phyloP scores from a whole-genome alignment of 805 yeast genomes.

The Aciculoconidium aculeatum region DNA sequence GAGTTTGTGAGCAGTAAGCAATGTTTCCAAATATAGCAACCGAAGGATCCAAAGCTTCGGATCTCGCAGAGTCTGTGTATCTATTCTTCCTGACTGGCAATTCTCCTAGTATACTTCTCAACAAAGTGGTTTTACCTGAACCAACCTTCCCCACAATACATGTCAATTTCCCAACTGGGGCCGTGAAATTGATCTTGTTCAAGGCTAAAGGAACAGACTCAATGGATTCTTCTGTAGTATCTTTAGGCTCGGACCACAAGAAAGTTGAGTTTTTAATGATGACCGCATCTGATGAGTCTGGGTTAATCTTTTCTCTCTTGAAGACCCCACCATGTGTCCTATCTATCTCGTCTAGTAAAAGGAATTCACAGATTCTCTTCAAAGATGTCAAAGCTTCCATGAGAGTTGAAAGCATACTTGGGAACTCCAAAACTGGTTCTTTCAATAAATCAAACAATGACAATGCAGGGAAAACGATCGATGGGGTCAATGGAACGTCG shows the following conservation, averaged over 20 bases:
- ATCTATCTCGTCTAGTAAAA: slow-evolving; percentile 31
- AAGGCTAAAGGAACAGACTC: slow-evolving; percentile 35
- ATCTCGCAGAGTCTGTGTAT: too few relatives aligned
- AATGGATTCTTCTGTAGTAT: slow-evolving; percentile 39
- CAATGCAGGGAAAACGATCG: slow-evolving; percentile 64
- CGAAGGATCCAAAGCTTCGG: slow-evolving; percentile 1
- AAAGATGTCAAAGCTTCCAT: slow-evolving; percentile 56
- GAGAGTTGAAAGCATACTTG: slow-evolving; percentile 47
- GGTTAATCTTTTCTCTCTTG: too few relatives aligned
- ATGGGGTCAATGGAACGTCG: slow-evolving; percentile 53
- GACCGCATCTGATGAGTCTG: too few relatives aligned
- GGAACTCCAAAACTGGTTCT: slow-evolving; percentile 54
- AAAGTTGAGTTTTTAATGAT: slow-evolving; percentile 49
- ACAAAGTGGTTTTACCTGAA: slow-evolving; percentile 57
- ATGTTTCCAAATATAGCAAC: slow-evolving; percentile 33
- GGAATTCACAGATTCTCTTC: slow-evolving; percentile 45
- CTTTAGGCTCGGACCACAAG: slow-evolving; percentile 34
- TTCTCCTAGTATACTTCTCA: slow-evolving; percentile 51
- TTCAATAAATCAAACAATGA: slow-evolving; percentile 53
- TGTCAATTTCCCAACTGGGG: slow-evolving; percentile 47
- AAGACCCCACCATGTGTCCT: slow-evolving; percentile 1
- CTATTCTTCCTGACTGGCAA: slow-evolving; percentile 29
- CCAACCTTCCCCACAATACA: slow-evolving; percentile 68
- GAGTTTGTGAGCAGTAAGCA: slow-evolving; percentile 58
- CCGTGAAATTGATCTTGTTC: slow-evolving; percentile 42